phyloP scores from a whole-genome alignment of 352 stramenopile species.

The Globisporangium spiculum region DNA sequence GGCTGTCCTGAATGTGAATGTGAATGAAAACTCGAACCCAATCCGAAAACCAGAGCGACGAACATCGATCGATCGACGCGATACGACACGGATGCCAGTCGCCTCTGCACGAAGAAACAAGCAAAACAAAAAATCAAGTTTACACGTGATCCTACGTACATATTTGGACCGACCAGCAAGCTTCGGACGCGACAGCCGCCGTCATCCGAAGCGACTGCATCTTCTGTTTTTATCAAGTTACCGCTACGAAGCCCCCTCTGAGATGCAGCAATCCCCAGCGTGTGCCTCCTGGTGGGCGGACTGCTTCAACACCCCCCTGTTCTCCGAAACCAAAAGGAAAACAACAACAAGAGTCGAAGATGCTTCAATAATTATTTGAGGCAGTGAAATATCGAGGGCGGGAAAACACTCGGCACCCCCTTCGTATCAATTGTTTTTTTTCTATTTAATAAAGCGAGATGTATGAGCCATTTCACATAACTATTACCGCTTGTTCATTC shows the following conservation, averaged over 20 bases:
- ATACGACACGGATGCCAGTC: not conserved
- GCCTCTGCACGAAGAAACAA: not conserved
- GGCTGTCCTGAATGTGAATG: slow-evolving; percentile 10
- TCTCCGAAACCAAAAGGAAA: slow-evolving; percentile 6
- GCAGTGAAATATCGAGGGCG: slow-evolving; percentile 11
- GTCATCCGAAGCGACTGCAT: slow-evolving; percentile 15
- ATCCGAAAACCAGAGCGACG: not conserved
- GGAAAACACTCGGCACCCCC: not conserved
- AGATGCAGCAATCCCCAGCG: not conserved
- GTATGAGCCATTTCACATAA: slow-evolving; percentile 3
- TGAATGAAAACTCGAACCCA: slow-evolving; percentile 9
- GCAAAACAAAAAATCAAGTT: slow-evolving; percentile 8
- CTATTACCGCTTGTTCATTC: not conserved
- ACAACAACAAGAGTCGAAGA: slow-evolving; percentile 18
- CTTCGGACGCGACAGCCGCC: slow-evolving; percentile 1
- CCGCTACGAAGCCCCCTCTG: slow-evolving; percentile 5
- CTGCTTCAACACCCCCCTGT: not conserved
- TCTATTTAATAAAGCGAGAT: slow-evolving; percentile 30
- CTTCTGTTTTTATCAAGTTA: slow-evolving; percentile 23
- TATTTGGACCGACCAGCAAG: slow-evolving; percentile 12
- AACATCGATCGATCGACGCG: not conserved
- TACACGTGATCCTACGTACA: slow-evolving; percentile 18
- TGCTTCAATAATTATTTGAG: slow-evolving; percentile 24
- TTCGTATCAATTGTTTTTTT: slow-evolving; percentile 30
- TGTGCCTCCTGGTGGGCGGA: not conserved